Evolutionary conservation across 345 rosid genomes (phyloP), one percentile per base, ranked within the genome.

Genomic region (Salix arbutifolia): DNA sequence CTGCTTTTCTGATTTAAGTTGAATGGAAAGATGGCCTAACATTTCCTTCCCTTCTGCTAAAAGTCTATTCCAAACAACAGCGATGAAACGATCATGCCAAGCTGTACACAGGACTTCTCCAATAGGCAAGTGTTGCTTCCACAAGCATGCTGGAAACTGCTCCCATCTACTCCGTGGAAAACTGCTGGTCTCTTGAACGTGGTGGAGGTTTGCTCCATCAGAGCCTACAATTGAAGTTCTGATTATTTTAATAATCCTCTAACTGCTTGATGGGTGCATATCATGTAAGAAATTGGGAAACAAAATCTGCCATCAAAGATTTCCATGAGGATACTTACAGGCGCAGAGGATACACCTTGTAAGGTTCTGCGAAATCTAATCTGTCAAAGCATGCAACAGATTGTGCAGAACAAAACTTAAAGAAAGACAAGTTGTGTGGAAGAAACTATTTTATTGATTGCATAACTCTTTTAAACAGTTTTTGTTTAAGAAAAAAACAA

Each of bases 41-140:
- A 66, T 30, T 10, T 35, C 13, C 88, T 46, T 48, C 88, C 93
- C 74, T 80, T 77, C 68, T 87, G 76, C 95, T 88, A 89, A 53
- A 85, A 87, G 61, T 87, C 70, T 28, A 69, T 33, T 31, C 90
- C 93, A 56, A 83, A 85, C 14, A 89, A 33, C 25, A 89, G 1
- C 69, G 86, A 78, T 38, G 83, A 69, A 5, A 40, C 31, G 53
- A 71, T 40, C 64, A 79, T 74, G 74, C 70, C 71, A 89, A 74
- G 65, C 89, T 91, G 80, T 85, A 89, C 3, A 80, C 61, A 9
- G 93, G 88, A 71, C 84, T 89, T 80, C 92, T 85, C 91, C 93
- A 91, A 40, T 89, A 89, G 19, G 96, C 67, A 84, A 73, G 30
- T 84, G 69, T 35, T 85, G 93, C 76, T 89, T 91, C 93, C 95